Conservation (phyloP, 768 basidiomycete genomes). For the Russula sp. region DNA sequence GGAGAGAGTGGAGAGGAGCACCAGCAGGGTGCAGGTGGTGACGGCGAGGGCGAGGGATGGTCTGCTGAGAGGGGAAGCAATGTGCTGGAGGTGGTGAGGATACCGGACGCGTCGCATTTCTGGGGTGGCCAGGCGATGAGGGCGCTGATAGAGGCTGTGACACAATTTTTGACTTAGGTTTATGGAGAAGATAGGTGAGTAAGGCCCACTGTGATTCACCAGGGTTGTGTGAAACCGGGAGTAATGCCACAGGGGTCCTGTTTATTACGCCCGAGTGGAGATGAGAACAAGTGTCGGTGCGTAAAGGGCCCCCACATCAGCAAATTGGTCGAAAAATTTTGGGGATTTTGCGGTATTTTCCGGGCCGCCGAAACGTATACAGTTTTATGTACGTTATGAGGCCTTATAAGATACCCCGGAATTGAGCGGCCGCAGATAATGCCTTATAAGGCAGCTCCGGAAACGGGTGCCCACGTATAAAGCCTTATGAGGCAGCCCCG, state of each 20-base stretch:
- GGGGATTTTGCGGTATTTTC: no score
- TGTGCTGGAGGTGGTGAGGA: constrained; percentile 25
- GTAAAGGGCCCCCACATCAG: neutral
- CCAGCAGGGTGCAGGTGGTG: neutral
- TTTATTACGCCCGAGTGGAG: neutral
- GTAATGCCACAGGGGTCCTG: neutral
- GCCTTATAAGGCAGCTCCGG: no score
- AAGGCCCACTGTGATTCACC: neutral
- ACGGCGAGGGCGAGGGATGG: constrained; percentile 1
- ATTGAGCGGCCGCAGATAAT: no score
- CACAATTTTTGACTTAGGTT: constrained; percentile 15
- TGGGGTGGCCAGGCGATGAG: constrained; percentile 27
- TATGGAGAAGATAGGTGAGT: neutral
- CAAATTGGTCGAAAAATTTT: no score
- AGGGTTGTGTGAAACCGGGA: neutral
- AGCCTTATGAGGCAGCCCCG: no score
- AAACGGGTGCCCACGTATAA: no score
- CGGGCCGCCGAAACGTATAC: no score
- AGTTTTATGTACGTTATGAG: no score
- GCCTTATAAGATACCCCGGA: no score
- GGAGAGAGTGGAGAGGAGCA: neutral
- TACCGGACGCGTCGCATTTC: constrained; percentile 29
- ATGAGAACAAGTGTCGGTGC: neutral
- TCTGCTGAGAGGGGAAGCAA: constrained; percentile 4
- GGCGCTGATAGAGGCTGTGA: constrained; percentile 27